Percentiles rank a stretch among this genome's conserved stretches.
phyloP scores from a whole-genome alignment of 129 eudicot genomes.

The Flaveria ramosissima region DNA sequence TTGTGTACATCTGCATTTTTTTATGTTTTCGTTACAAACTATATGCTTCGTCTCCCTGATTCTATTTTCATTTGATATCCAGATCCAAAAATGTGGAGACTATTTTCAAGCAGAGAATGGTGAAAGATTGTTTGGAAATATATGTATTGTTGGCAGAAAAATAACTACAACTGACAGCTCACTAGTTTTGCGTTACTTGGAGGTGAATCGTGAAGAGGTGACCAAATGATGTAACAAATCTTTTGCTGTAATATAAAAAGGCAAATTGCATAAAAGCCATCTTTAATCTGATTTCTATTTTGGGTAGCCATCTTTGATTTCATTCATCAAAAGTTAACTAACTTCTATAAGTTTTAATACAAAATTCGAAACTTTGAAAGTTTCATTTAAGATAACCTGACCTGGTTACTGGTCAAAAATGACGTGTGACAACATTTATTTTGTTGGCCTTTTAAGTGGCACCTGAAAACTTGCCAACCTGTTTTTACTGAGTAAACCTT shows the following conservation, averaged over 20 bases:
- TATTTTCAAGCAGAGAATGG: constrained; percentile 95
- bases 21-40: neutral
- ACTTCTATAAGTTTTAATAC: neutral
- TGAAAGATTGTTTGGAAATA: constrained; percentile 82
- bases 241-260: constrained; percentile 16
- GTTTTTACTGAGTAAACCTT: neutral
- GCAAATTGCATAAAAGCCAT: constrained; percentile 2
- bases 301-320: constrained; percentile 10
- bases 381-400: neutral
- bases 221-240: constrained; percentile 18
- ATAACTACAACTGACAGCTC: constrained; percentile 60
- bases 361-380: neutral
- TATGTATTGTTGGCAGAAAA: constrained; percentile 57
- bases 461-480: constrained; percentile 2
- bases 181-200: constrained; percentile 68
- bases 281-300: constrained; percentile 4
- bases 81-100: constrained; percentile 90
- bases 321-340: neutral
- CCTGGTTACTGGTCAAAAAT: neutral
- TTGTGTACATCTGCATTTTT: neutral
- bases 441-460: neutral
- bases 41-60: constrained; percentile 4
- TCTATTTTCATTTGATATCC: constrained; percentile 27
- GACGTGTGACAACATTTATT: neutral
- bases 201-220: constrained; percentile 86